Evolutionary conservation across 176 grass and related monocot species (phyloP), one percentile per base, ranked within the genome.

Genomic region (Aegilops speltoides): DNA sequence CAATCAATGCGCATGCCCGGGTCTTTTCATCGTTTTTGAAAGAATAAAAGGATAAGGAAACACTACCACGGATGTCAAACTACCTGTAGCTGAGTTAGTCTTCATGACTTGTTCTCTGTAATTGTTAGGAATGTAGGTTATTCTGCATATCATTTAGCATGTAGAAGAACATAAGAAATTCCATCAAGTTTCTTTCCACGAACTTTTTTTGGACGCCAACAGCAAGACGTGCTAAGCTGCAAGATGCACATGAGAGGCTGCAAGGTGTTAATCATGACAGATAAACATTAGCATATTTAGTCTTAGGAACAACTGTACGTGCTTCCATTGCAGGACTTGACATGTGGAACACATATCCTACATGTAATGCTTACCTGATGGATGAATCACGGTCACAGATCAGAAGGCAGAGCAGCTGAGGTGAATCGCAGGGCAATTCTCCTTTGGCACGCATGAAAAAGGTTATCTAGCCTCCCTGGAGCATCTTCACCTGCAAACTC

Each of bases 351-450:
- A 13, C 11, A 79, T 40, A 79, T 63, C n/a, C 32, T 60, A 37
- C 59, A 61, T 61, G 4, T 16, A 50, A 50, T 16, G 67, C 16
- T 37, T 8, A 10, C 20, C 26, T 38, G 33, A 10, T 33, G 45
- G 45, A 48, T 52, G 46, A 1, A 50, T 50, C 48, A 52, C 15
- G 15, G 48, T 52, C 48, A 52, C 8, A 63, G 11, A 72, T 31
- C 13, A 16, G 13, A 29, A 14, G 10, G 17, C 48, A 38, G 20
- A 50, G 59, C 19, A 15, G 69, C 62, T 64, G 13, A 23, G 50
- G 37, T 59, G 83, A 93, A 89, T 89, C 68, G 69, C 89, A 89
- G 87, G 87, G 87, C 84, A 92, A 89, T 92, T 92, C 91, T 92
- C 87, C 80, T 92, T 92, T 92, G 87, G 91, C 89, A 91, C 87